A percentile compares a stretch with the other conserved stretches of the same genome.
Evolutionary conservation across 2,329 filamentous ascomycete genomes (phyloP).

Genomic region (Chaetomium sp.): DNA sequence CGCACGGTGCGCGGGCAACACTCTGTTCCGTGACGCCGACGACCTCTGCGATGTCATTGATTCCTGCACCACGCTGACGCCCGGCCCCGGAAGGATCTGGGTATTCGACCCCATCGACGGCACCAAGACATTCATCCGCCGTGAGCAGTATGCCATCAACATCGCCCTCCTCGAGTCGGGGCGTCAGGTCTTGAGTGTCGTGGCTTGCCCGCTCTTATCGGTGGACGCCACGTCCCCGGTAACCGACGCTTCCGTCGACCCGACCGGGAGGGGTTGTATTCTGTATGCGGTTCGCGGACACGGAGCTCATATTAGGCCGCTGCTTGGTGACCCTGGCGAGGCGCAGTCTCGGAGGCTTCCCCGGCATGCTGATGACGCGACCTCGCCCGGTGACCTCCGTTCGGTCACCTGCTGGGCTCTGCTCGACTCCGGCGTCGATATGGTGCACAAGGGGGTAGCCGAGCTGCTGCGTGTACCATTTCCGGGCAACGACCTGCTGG

Average conservation of each 20-base stretch:
- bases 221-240: constrained; percentile 45
- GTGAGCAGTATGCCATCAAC: constrained; percentile 61
- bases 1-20: constrained; percentile 15
- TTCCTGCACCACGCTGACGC: constrained; percentile 44
- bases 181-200: constrained; percentile 52
- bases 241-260: constrained; percentile 49
- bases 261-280: constrained; percentile 49
- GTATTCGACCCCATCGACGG: constrained; percentile 65
- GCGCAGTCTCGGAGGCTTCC: constrained; percentile 40
- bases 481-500: constrained; percentile 55
- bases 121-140: constrained; percentile 58
- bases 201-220: constrained; percentile 49
- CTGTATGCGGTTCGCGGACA: constrained; percentile 53
- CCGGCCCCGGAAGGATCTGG: constrained; percentile 47
- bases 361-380: constrained; percentile 34
- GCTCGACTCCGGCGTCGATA: constrained; percentile 52
- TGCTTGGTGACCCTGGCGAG: constrained; percentile 37
- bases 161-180: constrained; percentile 55
- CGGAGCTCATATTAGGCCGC: constrained; percentile 51
- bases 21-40: constrained; percentile 38
- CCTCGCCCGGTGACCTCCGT: constrained; percentile 39
- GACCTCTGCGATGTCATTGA: constrained; percentile 58
- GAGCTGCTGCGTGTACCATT: constrained; percentile 46
- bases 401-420: constrained; percentile 53
- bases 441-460: constrained; percentile 51